Evolutionary conservation across 1,139 yeast genomes (phyloP), one percentile per base, ranked within the genome.

Genomic region (Insectozyma bohioensis): DNA sequence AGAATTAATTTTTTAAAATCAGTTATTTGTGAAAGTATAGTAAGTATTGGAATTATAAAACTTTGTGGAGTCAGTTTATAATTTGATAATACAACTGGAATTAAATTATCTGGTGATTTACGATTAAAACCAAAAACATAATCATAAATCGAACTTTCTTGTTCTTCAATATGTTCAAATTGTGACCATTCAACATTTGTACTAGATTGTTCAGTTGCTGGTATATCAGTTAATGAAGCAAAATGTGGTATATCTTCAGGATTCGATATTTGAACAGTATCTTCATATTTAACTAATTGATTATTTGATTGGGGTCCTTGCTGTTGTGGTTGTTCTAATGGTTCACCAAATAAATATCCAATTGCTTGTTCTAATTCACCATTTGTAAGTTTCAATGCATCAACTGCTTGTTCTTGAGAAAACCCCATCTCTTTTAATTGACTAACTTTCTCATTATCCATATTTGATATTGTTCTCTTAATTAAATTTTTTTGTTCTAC

Each of bases 351-450:
- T 18, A 80, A 63, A 46, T 54, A 71, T 18, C 70, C 72, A 31
- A 78, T 66, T 5, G 86, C 86, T 26, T 61, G 60, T 28, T 69
- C 70, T n/a, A 78, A 61, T 44, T 79, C 70, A 41, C 73, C 65
- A 34, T 67, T 60, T 13, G 75, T 49, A 18, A 52, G 51, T 36
- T 54, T 37, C 29, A 75, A 56, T 0, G 80, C 80, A 16, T 51
- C 55, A 6, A 41, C 42, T 0, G 79, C 72, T 39, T 64, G 63
- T 17, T 65, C 73, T 5, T 56, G 59, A 38, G 70, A 52, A 51
- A 80, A 73, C 20, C 87, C 88, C 87, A 81, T 80, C 35, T 75
- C 84, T 32, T 63, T 57, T 39, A 80, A 67, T 47, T 63, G 67
- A 20, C 42, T 45, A 14, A 69, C 49, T 30, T 50, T 47, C 6